Percentiles rank a stretch among this genome's conserved stretches.
Conservation (phyloP, 441 rosid species). For the Erodium trifolium region DNA sequence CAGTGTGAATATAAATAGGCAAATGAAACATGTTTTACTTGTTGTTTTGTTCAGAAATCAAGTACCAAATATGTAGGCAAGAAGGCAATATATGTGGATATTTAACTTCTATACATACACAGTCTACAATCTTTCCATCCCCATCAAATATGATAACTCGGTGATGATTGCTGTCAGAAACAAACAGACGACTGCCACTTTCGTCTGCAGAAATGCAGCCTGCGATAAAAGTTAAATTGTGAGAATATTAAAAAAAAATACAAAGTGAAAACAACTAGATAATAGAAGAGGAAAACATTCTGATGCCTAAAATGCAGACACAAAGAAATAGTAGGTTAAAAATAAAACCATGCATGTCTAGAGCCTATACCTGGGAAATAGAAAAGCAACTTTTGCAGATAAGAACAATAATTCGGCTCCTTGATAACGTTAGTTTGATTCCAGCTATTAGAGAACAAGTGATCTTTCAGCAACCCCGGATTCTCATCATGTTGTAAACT, state of each 20-base stretch:
- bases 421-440: constrained; percentile 47
- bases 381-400: constrained; percentile 55
- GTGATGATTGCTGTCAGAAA: constrained; percentile 96
- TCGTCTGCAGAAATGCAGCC: constrained; percentile 77
- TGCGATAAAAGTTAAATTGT: constrained; percentile 26
- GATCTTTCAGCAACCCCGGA: constrained; percentile 21
- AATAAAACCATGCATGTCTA: constrained; percentile 14
- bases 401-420: constrained; percentile 46
- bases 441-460: constrained; percentile 40
- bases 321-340: too few species aligned
- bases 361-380: constrained; percentile 65
- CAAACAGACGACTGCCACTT: constrained; percentile 50
- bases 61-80: neutral
- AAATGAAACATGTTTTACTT: neutral
- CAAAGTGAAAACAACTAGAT: neutral
- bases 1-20: neutral
- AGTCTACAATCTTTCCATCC: constrained; percentile 64
- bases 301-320: too few species aligned
- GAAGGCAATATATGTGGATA: constrained; percentile 2
- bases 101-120: constrained; percentile 43
- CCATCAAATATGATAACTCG: constrained; percentile 57
- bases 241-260: constrained; percentile 4
- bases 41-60: neutral
- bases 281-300: too few species aligned
- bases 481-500: constrained; percentile 30